phyloP scores from a whole-genome alignment of 2,329 filamentous ascomycete genomes.

The Pseudovirgaria hyperparasitica region DNA sequence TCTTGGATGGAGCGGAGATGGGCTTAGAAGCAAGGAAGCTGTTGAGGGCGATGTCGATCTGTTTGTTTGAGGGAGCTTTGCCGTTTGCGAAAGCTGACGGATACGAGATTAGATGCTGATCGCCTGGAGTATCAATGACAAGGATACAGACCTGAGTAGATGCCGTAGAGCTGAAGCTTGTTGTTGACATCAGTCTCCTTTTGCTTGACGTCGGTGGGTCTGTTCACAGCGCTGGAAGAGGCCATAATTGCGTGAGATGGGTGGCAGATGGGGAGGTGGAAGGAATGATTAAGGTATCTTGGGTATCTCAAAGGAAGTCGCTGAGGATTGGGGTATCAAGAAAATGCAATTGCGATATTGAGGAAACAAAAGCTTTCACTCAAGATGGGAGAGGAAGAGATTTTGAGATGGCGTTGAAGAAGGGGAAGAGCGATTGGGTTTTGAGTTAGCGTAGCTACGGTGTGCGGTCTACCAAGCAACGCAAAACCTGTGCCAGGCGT shows the following conservation, averaged over 20 bases:
- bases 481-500: too few species aligned
- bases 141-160: constrained; percentile 48
- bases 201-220: constrained; percentile 56
- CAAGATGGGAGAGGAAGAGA: too few species aligned
- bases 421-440: too few species aligned
- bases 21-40: constrained; percentile 64
- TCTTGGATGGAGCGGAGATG: constrained; percentile 56
- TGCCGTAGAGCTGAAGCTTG: constrained; percentile 92
- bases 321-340: too few species aligned
- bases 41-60: constrained; percentile 91
- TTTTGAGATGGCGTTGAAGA: too few species aligned
- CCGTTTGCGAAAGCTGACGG: constrained; percentile 64
- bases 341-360: too few species aligned
- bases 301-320: too few species aligned
- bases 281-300: too few species aligned
- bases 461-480: too few species aligned
- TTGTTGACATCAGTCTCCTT: constrained; percentile 81
- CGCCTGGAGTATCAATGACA: constrained; percentile 7
- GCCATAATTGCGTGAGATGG: constrained; percentile 6
- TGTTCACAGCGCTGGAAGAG: constrained; percentile 45
- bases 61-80: constrained; percentile 89
- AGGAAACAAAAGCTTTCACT: too few species aligned
- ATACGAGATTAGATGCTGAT: constrained; percentile 6
- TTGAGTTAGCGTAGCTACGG: too few species aligned
- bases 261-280: too few species aligned